A percentile compares a stretch with the other conserved stretches of the same genome.
Conservation (phyloP, 495 filamentous ascomycete species). For the Tetracladium setigerum region DNA sequence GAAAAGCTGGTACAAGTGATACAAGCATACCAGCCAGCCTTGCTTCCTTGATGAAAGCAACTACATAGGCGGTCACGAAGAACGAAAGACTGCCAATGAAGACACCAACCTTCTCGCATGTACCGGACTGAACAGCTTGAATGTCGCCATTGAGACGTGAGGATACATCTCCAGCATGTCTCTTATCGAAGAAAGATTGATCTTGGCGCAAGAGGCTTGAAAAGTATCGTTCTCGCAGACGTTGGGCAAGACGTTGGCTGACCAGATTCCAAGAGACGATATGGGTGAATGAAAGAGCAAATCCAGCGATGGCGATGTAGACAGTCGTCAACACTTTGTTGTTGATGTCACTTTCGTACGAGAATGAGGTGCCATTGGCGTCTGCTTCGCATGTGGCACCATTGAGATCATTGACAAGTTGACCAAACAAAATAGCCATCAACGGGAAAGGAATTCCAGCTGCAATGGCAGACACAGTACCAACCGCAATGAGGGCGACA, state of each 20-base stretch:
- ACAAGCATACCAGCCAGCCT: conserved; percentile 46
- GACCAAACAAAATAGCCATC: conserved; percentile 58
- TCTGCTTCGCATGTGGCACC: neutral
- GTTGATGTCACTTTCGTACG: conserved; percentile 24
- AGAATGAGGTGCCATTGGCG: neutral
- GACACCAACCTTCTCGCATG: conserved; percentile 60
- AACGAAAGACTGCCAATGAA: conserved; percentile 48
- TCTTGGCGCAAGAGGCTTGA: conserved; percentile 51
- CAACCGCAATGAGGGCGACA: conserved; percentile 13
- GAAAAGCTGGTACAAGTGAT: conserved; percentile 57
- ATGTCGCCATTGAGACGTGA: conserved; percentile 54
- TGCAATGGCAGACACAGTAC: conserved; percentile 44
- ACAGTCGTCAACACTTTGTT: conserved; percentile 52
- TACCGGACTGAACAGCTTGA: conserved; percentile 51
- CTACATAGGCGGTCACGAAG: conserved; percentile 55
- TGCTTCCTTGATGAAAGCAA: conserved; percentile 53
- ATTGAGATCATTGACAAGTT: conserved; percentile 57
- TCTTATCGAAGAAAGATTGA: conserved; percentile 51
- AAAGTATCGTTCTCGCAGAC: conserved; percentile 53
- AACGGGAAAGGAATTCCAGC: conserved; percentile 63
- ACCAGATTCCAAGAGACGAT: conserved; percentile 51
- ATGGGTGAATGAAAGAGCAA: conserved; percentile 51
- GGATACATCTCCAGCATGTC: conserved; percentile 52
- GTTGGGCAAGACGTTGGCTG: conserved; percentile 52
- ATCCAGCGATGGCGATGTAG: conserved; percentile 54